These are phyloP conservation scores for Xylariaceae sp. DNA, from an alignment of 2,329 filamentous ascomycete species.

Conservation along the genomic window DNA sequence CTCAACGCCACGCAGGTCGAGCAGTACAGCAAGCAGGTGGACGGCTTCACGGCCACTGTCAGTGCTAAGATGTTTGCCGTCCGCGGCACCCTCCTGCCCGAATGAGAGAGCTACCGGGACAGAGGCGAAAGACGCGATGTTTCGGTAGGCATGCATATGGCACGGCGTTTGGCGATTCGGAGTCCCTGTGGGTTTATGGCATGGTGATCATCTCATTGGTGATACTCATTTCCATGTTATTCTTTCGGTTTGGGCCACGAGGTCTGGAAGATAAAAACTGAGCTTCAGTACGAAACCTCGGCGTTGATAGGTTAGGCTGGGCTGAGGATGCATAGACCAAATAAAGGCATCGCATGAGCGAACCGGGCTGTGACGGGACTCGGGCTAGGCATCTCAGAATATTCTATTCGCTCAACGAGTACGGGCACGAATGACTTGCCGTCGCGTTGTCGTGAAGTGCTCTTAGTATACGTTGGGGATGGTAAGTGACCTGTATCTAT, in stretches of 20 bases:
- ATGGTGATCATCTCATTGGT: slow-evolving; percentile 9
- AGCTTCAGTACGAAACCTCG: no score
- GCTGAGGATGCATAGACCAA: no score
- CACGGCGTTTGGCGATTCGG: slow-evolving; percentile 32
- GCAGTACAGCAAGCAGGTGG: slow-evolving; percentile 95
- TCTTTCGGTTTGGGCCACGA: slow-evolving; percentile 1
- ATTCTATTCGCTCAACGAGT: no score
- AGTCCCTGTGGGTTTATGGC: slow-evolving; percentile 22
- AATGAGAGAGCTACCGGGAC: slow-evolving; percentile 33
- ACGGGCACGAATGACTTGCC: no score
- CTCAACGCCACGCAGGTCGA: slow-evolving; percentile 94
- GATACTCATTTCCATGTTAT: slow-evolving; percentile 5
- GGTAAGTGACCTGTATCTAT: no score
- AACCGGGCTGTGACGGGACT: no score
- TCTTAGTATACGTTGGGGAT: no score
- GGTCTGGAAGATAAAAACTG: no score
- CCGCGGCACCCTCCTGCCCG: slow-evolving; percentile 63
- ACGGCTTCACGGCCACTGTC: slow-evolving; percentile 88
- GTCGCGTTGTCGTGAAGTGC: no score
- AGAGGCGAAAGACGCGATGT: slow-evolving; percentile 11
- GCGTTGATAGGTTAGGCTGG: no score
- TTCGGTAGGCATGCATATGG: slow-evolving; percentile 30
- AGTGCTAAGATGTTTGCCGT: slow-evolving; percentile 98
- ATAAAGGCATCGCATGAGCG: no score
- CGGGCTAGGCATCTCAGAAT: no score